Base-by-base conservation (phyloP, 495 filamentous ascomycete species). In the Neurospora hispaniola region DNA sequence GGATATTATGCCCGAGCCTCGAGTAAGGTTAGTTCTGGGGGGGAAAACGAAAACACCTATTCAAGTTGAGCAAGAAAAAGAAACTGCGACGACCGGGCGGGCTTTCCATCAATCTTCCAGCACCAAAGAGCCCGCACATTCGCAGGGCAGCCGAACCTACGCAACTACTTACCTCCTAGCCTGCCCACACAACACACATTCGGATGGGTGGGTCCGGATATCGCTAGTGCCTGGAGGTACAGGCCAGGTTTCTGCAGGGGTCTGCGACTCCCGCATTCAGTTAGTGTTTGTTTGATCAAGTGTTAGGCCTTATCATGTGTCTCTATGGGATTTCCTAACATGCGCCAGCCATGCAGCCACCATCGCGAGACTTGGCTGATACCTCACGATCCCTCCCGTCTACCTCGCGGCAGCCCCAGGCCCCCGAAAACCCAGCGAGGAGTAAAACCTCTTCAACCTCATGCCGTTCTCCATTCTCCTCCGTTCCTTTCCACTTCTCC, bases 231-330 rank as follows among this genome's bases (percentile, higher is more conserved):
- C 48, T 71, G 35, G 70, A 77, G 72, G 75, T 77, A 75, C 59
- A 75, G 42, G 72, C 74, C 71, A 62, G 71, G 75, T 79, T 38
- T 74, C 74, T 77, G 76, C 75, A 79, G 74, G 79, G 78, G 75
- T 78, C 77, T 70, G 70, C 75, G 31, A 73, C 74, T 78, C 77
- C 75, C 72, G 77, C 74, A 77, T 78, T 66, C 27, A 11, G 43
- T 46, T 39, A 27, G 70, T 71, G 16, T 59, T 59, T 59, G 35
- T 10, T 23, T 39, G 40, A 41, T 41, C 8, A 9, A 41, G 40
- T 41, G 40, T 41, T 41, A 40, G 39, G 1, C 8, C 8, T 40
- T 2, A 40, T 2, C 39, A 40, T 40, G 39, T 9, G 2, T 10
- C 39, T 2, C 1, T 9, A 40, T 40, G 2, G 39, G 9, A 9